These are phyloP conservation scores for Fusarium coicis DNA, from an alignment of 2,329 filamentous ascomycete genomes.

Conservation along the genomic window DNA sequence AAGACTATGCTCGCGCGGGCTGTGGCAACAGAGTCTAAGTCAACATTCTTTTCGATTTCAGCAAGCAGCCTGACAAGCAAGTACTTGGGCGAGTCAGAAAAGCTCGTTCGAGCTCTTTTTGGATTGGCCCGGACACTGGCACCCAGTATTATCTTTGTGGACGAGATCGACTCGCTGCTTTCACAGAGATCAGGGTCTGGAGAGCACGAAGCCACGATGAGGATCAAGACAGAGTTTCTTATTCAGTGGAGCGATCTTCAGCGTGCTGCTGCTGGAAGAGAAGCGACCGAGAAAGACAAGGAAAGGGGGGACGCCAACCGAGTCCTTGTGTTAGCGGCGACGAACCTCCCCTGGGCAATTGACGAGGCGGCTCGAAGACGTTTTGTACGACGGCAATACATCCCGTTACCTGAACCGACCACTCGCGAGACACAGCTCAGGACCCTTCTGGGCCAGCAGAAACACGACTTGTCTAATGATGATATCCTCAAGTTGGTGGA, in stretches of 20 bases:
- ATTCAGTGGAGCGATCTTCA: conserved; percentile 98
- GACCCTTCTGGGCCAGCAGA: conserved; percentile 86
- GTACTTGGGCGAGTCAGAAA: conserved; percentile 95
- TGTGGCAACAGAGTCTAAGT: conserved; percentile 94
- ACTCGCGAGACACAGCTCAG: conserved; percentile 83
- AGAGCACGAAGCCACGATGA: conserved; percentile 90
- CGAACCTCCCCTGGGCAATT: conserved; percentile 97
- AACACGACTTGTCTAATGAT: conserved; percentile 76
- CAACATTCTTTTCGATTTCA: conserved; percentile 97
- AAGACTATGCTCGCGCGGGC: conserved; percentile 95
- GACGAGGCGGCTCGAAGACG: conserved; percentile 92
- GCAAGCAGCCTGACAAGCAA: conserved; percentile 95
- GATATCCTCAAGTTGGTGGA: conserved; percentile 81
- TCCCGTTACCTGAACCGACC: conserved; percentile 86
- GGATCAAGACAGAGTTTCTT: conserved; percentile 97
- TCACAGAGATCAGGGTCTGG: conserved; percentile 84
- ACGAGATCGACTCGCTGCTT: conserved; percentile 95
- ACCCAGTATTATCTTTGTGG: conserved; percentile 97
- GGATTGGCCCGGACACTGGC: conserved; percentile 87
- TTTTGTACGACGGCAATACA: conserved; percentile 95
- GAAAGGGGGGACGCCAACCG: conserved; percentile 83
- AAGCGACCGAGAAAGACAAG: conserved; percentile 73
- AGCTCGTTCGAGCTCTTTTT: conserved; percentile 93
- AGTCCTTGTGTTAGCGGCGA: conserved; percentile 93
- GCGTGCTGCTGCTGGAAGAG: conserved; percentile 87